phyloP scores from a whole-genome alignment of 1,139 yeast species.

The Yamadazyma jaroonii region DNA sequence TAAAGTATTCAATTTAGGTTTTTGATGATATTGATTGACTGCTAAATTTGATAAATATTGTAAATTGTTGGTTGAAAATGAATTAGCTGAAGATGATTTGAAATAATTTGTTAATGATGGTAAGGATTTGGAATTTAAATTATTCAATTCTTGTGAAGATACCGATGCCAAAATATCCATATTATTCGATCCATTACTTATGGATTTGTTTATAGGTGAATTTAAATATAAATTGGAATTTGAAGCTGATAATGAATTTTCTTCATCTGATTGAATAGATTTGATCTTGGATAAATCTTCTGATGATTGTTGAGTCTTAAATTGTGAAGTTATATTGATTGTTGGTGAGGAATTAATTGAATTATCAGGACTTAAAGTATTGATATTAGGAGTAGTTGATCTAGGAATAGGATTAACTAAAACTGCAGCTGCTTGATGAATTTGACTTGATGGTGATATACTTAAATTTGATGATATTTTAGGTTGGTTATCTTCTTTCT shows the following conservation, averaged over 20 bases:
- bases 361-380: constrained; percentile 3
- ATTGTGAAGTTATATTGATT: constrained; percentile 2
- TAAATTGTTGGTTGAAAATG: constrained; percentile 20
- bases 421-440: constrained; percentile 8
- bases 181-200: constrained; percentile 33
- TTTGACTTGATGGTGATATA: constrained; percentile 2
- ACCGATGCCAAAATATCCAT: constrained; percentile 79
- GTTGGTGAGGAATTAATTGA: constrained; percentile 7
- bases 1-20: constrained; percentile 33
- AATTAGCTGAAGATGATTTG: constrained; percentile 14
- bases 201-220: constrained; percentile 8
- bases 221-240: constrained; percentile 3
- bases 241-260: constrained; percentile 1
- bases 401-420: constrained; percentile 7
- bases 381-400: constrained; percentile 4
- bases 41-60: constrained; percentile 31
- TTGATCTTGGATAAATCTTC: constrained; percentile 10
- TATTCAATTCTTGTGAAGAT: constrained; percentile 72
- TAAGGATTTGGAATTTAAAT: constrained; percentile 53
- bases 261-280: constrained; percentile 12
- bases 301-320: constrained; percentile 4
- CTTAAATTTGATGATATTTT: background rate
- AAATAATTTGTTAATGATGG: constrained; percentile 67
- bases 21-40: constrained; percentile 18
- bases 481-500: background rate